Evolutionary conservation across 768 basidiomycete genomes (phyloP), one percentile per base, ranked within the genome.

Genomic region (Kwoniella shandongensis): DNA sequence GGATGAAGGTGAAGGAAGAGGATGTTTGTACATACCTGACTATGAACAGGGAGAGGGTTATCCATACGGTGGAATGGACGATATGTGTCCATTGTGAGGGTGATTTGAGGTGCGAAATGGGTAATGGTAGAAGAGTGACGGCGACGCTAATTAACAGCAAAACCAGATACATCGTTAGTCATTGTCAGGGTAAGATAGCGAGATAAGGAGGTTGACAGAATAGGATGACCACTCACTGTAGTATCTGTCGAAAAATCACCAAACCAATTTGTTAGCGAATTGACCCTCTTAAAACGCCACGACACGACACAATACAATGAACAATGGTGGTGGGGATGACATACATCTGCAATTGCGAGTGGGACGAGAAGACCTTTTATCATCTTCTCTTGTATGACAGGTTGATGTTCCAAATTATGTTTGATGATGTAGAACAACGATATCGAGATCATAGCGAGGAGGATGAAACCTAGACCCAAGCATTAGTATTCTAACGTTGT

Each of bases 401-500:
- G 66, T 27, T 49, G 47, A 40, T 62, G 44, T 8, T 67, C 62
- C 11, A 53, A 36, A 2, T 62, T 51, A 26, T 68, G 59, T 23
- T 64, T 60, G 44, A 64, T 55, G 10, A 68, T 32, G 8, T 65
- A 66, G 18, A 73, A 58, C 32, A 76, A 57, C 18, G 65, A 69
- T 30, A 70, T 45, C 1, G 69, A 69, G 39, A 76, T 64, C 61
- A 76, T 61, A 8, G 74, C 72, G 2, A 77, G 53, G 2, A 74
- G 62, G 36, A 73, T 55, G 58, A 73, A 73, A 53, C 72, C 75
- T 75, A 41, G n/a, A n/a, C n/a, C n/a, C n/a, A n/a, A n/a, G n/a
- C n/a, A n/a, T n/a, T n/a, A n/a, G n/a, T n/a, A n/a, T n/a, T n/a
- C n/a, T n/a, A n/a, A n/a, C n/a, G n/a, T n/a, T n/a, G n/a, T n/a